These are phyloP conservation scores for Rutstroemia sp. DNA, from an alignment of 2,329 filamentous ascomycete genomes.

Conservation along the genomic window DNA sequence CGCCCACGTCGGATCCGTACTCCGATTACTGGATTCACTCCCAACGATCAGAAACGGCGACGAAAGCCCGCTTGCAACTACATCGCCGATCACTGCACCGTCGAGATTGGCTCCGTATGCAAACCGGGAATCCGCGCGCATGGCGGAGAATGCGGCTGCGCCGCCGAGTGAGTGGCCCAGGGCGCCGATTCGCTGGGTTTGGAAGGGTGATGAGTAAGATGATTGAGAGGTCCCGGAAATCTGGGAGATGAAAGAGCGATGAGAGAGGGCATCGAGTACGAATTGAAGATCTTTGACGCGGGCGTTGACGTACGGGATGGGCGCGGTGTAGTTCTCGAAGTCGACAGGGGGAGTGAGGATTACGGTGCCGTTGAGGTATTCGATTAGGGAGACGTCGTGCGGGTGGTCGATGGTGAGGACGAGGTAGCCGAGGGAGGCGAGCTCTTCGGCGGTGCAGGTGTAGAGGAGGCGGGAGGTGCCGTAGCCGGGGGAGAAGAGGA, in stretches of 20 bases:
- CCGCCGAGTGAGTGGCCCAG: conserved; percentile 31
- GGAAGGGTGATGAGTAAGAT: neutral
- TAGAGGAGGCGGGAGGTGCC: conserved; percentile 28
- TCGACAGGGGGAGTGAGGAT: conserved; percentile 12
- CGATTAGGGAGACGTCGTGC: conserved; percentile 30
- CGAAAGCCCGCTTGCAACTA: conserved; percentile 20
- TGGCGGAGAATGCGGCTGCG: conserved; percentile 28
- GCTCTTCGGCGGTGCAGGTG: conserved; percentile 25
- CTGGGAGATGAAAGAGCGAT: neutral
- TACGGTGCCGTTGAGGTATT: conserved; percentile 26
- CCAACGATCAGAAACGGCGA: conserved; percentile 30
- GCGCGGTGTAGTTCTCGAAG: conserved; percentile 11
- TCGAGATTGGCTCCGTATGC: conserved; percentile 34
- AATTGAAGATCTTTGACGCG: conserved; percentile 22
- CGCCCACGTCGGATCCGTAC: conserved; percentile 24
- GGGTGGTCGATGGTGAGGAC: conserved; percentile 32
- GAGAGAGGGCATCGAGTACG: conserved; percentile 18
- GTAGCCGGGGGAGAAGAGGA: conserved; percentile 30
- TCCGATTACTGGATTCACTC: conserved; percentile 22
- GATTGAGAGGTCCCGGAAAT: neutral
- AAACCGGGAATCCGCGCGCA: conserved; percentile 28
- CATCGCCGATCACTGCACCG: conserved; percentile 29
- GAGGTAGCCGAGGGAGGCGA: conserved; percentile 31
- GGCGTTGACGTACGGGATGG: conserved; percentile 12
- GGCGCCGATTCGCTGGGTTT: conserved; percentile 19